Conservation (phyloP, 2,329 filamentous ascomycete genomes). For the Diplocarpon mali region DNA sequence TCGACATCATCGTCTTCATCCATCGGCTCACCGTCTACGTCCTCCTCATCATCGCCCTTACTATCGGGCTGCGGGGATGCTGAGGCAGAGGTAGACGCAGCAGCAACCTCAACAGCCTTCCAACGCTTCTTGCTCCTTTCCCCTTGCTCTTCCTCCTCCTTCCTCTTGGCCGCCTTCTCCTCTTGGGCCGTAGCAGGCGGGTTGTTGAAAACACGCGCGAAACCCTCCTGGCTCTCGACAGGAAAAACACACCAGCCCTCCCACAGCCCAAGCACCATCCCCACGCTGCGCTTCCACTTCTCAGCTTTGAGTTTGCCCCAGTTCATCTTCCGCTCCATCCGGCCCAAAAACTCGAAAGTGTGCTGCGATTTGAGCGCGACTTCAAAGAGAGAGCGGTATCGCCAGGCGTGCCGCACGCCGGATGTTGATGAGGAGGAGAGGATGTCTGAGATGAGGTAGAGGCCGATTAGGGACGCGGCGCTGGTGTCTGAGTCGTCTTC, state of each 20-base stretch:
- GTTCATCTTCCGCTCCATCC: slow-evolving; percentile 48
- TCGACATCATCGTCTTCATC: slow-evolving; percentile 31
- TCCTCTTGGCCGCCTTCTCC: slow-evolving; percentile 26
- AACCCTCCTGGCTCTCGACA: slow-evolving; percentile 58
- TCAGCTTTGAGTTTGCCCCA: slow-evolving; percentile 58
- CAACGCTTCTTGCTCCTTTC: slow-evolving; percentile 21
- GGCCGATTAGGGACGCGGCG: slow-evolving; percentile 62
- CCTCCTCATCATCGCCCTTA: slow-evolving; percentile 39
- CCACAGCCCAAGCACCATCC: slow-evolving; percentile 46
- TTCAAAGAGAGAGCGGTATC: slow-evolving; percentile 57
- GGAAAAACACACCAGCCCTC: slow-evolving; percentile 65
- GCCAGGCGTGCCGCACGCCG: slow-evolving; percentile 56
- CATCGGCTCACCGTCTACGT: slow-evolving; percentile 30
- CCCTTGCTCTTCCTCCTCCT: slow-evolving; percentile 24
- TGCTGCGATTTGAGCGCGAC: slow-evolving; percentile 44
- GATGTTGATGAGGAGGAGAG: slow-evolving; percentile 51
- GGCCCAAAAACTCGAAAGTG: slow-evolving; percentile 53
- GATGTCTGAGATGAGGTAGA: slow-evolving; percentile 68
- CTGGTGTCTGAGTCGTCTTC: slow-evolving; percentile 52
- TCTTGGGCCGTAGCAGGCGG: slow-evolving; percentile 44
- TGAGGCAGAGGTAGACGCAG: slow-evolving; percentile 26
- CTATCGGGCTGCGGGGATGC: slow-evolving; percentile 25
- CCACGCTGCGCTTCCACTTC: slow-evolving; percentile 53
- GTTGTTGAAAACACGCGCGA: slow-evolving; percentile 60
- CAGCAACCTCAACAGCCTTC: slow-evolving; percentile 29